Evolutionary conservation across 352 stramenopile genomes (phyloP), one percentile per base, ranked within the genome.

Genomic region (Phytophthora cryptogea): DNA sequence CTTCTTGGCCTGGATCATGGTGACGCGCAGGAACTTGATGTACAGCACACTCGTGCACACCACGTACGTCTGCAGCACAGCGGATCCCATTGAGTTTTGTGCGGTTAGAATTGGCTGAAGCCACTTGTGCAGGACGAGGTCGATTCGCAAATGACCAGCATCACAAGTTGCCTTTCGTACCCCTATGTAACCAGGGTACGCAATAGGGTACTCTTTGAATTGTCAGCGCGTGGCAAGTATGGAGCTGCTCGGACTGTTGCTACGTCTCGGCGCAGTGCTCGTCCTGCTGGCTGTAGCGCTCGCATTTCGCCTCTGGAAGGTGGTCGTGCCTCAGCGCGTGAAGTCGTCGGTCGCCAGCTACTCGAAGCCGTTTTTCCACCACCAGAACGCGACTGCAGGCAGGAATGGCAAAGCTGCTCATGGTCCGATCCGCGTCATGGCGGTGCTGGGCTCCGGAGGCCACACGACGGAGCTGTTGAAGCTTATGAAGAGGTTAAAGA

Each of bases 391-490:
- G 14, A 0, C 27, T 1, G 48, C 54, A 31, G 50, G 7, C 42
- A 50, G 50, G 43, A 66, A 54, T 20, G 3, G 16, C 39, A 57
- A 45, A 41, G 8, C 5, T 47, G 11, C 32, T 4, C 8, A 14
- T 5, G 27, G 52, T 28, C 28, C 67, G 7, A 58, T 86, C 28
- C 78, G 77, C 26, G 83, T 83, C 17, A 90, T 95, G 77, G 84
- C 85, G n/a, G 80, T 94, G n/a, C 56, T 95, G 27, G 86, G 86
- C 49, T 95, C 86, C 0, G 86, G 84, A 32, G 95, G 95, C 28
- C 95, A 98, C 71, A 98, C 94, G 27, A 97, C 94, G 26, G 95
- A 98, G 86, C 96, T 98, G 85, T 76, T 98, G 16, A 92, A 93
- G 67, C 80, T 98, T 56, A 87, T 97, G 45, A 88, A 92, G 71